Percentiles rank a stretch among this genome's conserved stretches.
Evolutionary conservation across 2,329 filamentous ascomycete species (phyloP).

Genomic region (Cyclaneusma minus): DNA sequence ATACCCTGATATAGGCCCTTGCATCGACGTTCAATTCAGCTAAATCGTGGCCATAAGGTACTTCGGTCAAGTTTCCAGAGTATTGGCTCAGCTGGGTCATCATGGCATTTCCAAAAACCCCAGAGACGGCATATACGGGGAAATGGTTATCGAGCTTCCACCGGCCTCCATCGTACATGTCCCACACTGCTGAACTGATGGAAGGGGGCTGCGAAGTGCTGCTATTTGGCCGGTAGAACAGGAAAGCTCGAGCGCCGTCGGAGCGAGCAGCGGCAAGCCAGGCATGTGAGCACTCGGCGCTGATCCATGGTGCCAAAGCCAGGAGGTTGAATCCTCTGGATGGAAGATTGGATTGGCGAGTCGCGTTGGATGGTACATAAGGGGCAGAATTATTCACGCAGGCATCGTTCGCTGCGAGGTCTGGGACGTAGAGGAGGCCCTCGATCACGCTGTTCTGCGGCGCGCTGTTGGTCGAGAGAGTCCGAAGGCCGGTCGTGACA

Average conservation of each 20-base stretch:
- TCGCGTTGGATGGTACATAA: constrained; percentile 64
- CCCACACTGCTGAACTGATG: constrained; percentile 50
- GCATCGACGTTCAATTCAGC: constrained; percentile 33
- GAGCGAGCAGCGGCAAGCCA: constrained; percentile 49
- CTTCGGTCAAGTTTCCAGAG: constrained; percentile 54
- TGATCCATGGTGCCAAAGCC: constrained; percentile 78
- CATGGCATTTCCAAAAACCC: constrained; percentile 47
- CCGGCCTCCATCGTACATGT: constrained; percentile 47
- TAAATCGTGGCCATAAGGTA: constrained; percentile 43
- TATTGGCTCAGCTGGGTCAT: constrained; percentile 61
- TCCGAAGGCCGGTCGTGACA: constrained; percentile 48
- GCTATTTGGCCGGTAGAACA: constrained; percentile 46
- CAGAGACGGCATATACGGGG: constrained; percentile 71
- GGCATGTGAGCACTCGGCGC: constrained; percentile 51
- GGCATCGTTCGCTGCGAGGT: constrained; percentile 37
- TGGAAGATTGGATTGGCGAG: constrained; percentile 53
- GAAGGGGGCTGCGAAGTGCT: constrained; percentile 47
- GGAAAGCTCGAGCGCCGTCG: constrained; percentile 44
- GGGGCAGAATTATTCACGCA: constrained; percentile 48
- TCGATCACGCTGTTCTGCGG: constrained; percentile 44
- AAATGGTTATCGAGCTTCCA: constrained; percentile 62
- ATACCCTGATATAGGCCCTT: constrained; percentile 44
- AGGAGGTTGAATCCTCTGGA: constrained; percentile 52
- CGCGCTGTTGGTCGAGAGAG: constrained; percentile 54
- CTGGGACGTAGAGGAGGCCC: constrained; percentile 77